Evolutionary conservation across 2,329 filamentous ascomycete genomes (phyloP), one percentile per base, ranked within the genome.

Genomic region (Ophiostoma ulmi): DNA sequence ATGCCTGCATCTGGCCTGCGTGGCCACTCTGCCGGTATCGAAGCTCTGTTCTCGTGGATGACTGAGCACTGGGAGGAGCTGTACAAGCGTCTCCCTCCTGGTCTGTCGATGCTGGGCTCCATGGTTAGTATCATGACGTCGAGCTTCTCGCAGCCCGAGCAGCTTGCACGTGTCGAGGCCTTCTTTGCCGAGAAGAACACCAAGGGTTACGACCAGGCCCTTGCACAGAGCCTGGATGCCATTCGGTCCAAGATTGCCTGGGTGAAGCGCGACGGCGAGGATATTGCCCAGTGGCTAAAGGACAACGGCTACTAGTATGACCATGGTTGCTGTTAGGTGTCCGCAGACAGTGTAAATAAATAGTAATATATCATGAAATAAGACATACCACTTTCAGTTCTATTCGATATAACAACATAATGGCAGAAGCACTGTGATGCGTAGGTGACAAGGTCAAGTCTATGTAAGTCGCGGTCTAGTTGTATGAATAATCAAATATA

Each of bases 201-300:
- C 72, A 97, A 85, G 80, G 87, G 93, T 63, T 98, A 93, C 77
- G 92, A 97, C 77, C 90, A 94, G 78, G 89, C 91, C 67, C 83
- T 98, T 71, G 92, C 93, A n/a, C 94, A 98, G 83, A 94, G 91
- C 79, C 85, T 91, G 75, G 94, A 98, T 79, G 85, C 89, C 4
- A 90, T 97, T 76, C 87, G 87, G 73, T 93, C 93, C 70, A 98
- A 97, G 87, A 85, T 90, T 75, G 86, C 88, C 72, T 97, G 92
- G 92, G 78, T 96, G 70, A 81, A 88, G 79, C 87, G 93, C 72
- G 94, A 97, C 79, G 83, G 85, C 63, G 85, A 87, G 38, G 92
- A 97, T 79, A 91, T 97, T 70, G 76, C 76, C 0, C 72, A 68
- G 7, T 80, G 79, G 79, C 72, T 80, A 72, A 77, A 78, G 73